Percentiles rank a stretch among this genome's conserved stretches.
Evolutionary conservation across 2,329 filamentous ascomycete species (phyloP).

Genomic region (Trichoderma aggressivum): DNA sequence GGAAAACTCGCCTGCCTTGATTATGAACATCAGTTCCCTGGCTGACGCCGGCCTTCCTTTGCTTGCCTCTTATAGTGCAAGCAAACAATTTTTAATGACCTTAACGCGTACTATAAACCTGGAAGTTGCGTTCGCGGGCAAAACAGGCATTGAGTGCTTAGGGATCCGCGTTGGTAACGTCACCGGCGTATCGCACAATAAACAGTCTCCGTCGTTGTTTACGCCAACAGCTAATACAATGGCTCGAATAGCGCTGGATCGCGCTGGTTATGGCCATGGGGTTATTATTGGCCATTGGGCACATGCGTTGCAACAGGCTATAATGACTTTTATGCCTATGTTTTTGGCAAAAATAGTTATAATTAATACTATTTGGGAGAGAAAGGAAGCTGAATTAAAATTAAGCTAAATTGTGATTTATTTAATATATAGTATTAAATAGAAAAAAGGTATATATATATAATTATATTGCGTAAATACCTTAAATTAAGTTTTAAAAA

Average conservation of each 20-base stretch:
- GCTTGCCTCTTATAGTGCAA: conserved; percentile 42
- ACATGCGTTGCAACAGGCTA: conserved; percentile 21
- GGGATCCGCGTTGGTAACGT: conserved; percentile 23
- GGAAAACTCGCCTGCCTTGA: conserved; percentile 40
- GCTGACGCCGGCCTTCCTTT: conserved; percentile 46
- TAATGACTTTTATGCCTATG: conserved; percentile 10
- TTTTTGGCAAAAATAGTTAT: conserved; percentile 15
- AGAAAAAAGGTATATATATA: too few relatives aligned
- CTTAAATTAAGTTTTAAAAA: too few relatives aligned
- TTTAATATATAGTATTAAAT: too few relatives aligned
- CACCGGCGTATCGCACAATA: conserved; percentile 21
- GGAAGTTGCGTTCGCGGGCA: conserved; percentile 37
- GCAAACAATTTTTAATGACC: conserved; percentile 44
- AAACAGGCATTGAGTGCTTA: conserved; percentile 16
- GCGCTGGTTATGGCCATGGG: conserved; percentile 21
- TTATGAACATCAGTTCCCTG: conserved; percentile 50
- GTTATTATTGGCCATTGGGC: conserved; percentile 22
- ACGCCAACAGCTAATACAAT: conserved; percentile 20
- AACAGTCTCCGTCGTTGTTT: conserved; percentile 21
- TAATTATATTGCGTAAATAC: too few relatives aligned
- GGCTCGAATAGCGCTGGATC: conserved; percentile 21
- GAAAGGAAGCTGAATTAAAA: background rate
- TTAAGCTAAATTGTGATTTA: background rate
- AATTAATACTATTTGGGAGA: background rate
- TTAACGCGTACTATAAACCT: conserved; percentile 39